phyloP scores from a whole-genome alignment of 2,329 filamentous ascomycete species.

The Ascochyta pisi region DNA sequence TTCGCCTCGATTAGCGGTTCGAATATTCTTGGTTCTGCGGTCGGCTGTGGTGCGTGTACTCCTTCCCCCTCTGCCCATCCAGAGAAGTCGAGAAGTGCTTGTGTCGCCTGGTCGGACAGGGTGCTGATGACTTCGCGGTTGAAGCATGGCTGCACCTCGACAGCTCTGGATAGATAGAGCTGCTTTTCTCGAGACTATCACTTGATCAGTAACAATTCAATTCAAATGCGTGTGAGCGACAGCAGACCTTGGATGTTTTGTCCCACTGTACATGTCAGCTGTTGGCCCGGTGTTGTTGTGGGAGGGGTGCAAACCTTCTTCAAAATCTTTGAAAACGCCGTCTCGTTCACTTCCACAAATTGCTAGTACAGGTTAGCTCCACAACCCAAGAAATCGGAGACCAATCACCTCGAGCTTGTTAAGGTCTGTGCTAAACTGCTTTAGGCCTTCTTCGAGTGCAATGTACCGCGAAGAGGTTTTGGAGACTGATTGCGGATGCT shows the following conservation, averaged over 20 bases:
- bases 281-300: neutral
- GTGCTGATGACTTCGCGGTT: conserved; percentile 97
- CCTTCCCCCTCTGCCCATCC: conserved; percentile 98
- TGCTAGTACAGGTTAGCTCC: conserved; percentile 64
- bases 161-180: conserved; percentile 91
- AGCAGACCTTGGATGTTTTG: conserved; percentile 87
- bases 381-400: conserved; percentile 14
- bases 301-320: conserved; percentile 72
- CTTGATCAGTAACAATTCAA: conserved; percentile 40
- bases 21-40: conserved; percentile 37
- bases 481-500: conserved; percentile 75
- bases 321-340: conserved; percentile 95
- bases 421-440: conserved; percentile 94
- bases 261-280: conserved; percentile 74
- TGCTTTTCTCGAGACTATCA: conserved; percentile 90
- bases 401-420: conserved; percentile 80
- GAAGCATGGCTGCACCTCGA: conserved; percentile 98
- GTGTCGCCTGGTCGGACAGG: conserved; percentile 94
- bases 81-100: conserved; percentile 91
- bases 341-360: conserved; percentile 98
- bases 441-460: conserved; percentile 93
- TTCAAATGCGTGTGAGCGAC: conserved; percentile 17
- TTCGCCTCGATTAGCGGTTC: conserved; percentile 68
- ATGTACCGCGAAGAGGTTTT: conserved; percentile 93
- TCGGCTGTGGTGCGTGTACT: conserved; percentile 67